Evolutionary conservation across 305 asterid species (phyloP), one percentile per base, ranked within the genome.

Genomic region (Striga hermonthica): DNA sequence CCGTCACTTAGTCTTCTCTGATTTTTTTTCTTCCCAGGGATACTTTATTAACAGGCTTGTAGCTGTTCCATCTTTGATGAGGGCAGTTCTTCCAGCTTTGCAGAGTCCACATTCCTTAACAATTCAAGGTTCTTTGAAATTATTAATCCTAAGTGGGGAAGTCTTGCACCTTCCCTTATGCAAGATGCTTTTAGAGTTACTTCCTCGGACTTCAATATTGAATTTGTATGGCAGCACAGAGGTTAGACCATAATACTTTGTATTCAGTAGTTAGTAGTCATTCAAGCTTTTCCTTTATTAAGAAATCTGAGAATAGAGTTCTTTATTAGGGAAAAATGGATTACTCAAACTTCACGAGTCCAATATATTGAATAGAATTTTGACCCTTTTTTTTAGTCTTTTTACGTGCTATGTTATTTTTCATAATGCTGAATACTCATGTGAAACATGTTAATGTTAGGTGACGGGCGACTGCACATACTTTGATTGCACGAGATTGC

Each of bases 161-260:
- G 80, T 76, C 65, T 76, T 92, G 2, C 88, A 78, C 45, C 69
- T 87, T 60, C 72, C 89, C 72, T 75, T 89, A 79, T 84, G 86
- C 80, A 66, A 77, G 78, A 76, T 47, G 75, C 91, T 92, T 80
- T 74, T 75, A 78, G 76, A 81, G 78, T 66, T 86, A 71, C 85
- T 92, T 57, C 98, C 97, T 47, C 71, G 68, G 73, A 87, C 92
- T 66, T 64, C 75, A 60, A 72, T 92, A 75, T 83, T 92, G 80
- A 92, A 92, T 82, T 74, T 90, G 67, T 92, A 92, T 68, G 98
- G 98, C 67, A 87, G 98, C 84, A 89, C 98, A 36, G 98, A 89
- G 98, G 98, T 89, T 64, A 81, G 84, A 72, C 64, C 31, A 67
- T 49, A 66, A 58, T 49, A 47, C 75, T 49, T 22, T 22, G 31